Base-by-base conservation (phyloP, 139 green algal genomes). In the Ettlia oleoabundans region DNA sequence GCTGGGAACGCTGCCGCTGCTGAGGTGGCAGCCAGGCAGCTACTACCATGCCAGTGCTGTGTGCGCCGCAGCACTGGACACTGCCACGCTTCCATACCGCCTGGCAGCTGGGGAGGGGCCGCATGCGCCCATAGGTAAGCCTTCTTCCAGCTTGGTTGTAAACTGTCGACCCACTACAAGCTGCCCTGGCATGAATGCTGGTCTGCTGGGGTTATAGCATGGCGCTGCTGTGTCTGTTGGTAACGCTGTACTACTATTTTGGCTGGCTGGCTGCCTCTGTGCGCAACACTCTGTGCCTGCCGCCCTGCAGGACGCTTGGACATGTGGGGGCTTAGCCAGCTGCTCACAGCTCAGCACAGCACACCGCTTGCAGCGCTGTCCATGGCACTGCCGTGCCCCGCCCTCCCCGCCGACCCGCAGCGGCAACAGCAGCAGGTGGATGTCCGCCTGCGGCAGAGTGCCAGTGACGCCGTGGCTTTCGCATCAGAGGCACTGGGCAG, bases 61-160 rank as follows among this genome's bases (percentile, higher is more conserved):
- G 28, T 86, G 90, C 61, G 91, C 88, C 0, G 82, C 88, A 7
- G 88, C 85, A 0, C 41, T 94, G 0, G 91, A 94, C 78, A 87
- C 82, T 3, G 81, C 85, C 6, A 89, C 88, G 24, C 82, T 94
- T 47, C 82, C 91, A 2, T 76, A 82, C 1, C 81, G 89, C 2
- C 82, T 89, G 19, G 26, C 47, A 4, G 32, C 9, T 35, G 2
- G 24, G 73, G 52, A 26, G 8, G 35, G 47, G 53, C 37, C 73
- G 35, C 15, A 9, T 22, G 73, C 37, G 6, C 30, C 53, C n/a
- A 28, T 67, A 52, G 73, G 73, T 80, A 53, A 37, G 73, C 9
- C 3, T 65, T 28, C 55, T 32, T 10, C 47, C 15, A 15, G 13
- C 47, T 10, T 58, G 47, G 47, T 10, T 10, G 47, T 15, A 58